Percentiles rank a stretch among this genome's conserved stretches.
These are phyloP conservation scores for Fusarium camptoceras DNA, from an alignment of 2,329 filamentous ascomycete genomes.

Conservation along the genomic window DNA sequence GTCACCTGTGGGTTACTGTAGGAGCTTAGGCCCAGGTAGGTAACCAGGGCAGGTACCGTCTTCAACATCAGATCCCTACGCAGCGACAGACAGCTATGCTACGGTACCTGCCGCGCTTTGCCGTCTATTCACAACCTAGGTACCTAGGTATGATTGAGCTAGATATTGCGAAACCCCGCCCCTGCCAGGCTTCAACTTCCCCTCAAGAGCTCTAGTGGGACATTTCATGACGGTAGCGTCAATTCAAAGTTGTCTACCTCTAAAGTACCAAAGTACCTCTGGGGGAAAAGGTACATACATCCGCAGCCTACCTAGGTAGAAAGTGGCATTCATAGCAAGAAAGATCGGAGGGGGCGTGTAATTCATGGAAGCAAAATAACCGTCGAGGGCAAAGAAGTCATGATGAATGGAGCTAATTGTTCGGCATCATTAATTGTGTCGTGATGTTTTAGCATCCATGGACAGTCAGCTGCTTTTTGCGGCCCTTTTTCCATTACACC, in stretches of 20 bases:
- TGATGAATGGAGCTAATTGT: conserved; percentile 15
- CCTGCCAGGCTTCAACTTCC: conserved; percentile 34
- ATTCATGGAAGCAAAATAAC: background rate
- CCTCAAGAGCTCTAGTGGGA: conserved; percentile 34
- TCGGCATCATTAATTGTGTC: conserved; percentile 1
- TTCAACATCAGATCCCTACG: conserved; percentile 8
- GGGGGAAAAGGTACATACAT: conserved; percentile 41
- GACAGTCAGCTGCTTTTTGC: conserved; percentile 40
- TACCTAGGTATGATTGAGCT: background rate
- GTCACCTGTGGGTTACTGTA: conserved; percentile 29
- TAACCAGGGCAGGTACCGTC: conserved; percentile 13
- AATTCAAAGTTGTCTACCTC: conserved; percentile 40
- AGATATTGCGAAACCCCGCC: conserved; percentile 25
- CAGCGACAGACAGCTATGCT: background rate
- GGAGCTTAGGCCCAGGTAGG: conserved; percentile 21
- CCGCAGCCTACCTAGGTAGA: conserved; percentile 40
- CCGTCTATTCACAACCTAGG: conserved; percentile 27
- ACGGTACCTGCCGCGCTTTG: conserved; percentile 29
- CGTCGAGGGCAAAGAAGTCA: background rate
- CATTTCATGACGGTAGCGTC: conserved; percentile 34
- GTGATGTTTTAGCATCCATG: conserved; percentile 25
- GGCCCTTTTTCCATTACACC: conserved; percentile 41
- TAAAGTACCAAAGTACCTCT: conserved; percentile 38
- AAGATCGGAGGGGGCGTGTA: conserved; percentile 13
- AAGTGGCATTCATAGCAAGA: conserved; percentile 9